Evolutionary conservation across 371 early-diverging fungal species (phyloP), one percentile per base, ranked within the genome.

Genomic region (Mortierella sp.): DNA sequence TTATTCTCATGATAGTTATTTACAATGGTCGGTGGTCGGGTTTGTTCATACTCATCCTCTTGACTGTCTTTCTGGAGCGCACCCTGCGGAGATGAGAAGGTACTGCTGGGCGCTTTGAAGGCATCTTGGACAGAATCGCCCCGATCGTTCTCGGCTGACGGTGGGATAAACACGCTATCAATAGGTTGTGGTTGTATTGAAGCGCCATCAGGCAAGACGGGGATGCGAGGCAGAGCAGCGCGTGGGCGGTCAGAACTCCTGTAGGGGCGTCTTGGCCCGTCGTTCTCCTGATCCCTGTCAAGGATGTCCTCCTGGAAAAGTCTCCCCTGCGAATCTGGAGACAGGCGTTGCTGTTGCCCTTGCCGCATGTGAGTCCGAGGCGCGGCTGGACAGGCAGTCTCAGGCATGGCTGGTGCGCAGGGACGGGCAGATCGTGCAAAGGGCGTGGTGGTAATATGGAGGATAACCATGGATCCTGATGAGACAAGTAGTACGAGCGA

Each of bases 401-500:
- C 37, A 37, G 37, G 5, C 37, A 37, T 37, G 37, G 37, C 37
- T 9, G 37, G 37, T 9, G 37, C 37, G 44, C 71, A 75, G 19
- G 63, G 57, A 9, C 66, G 66, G 3, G 19, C 57, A 0, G 73
- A 72, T 29, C 52, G 57, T n/a, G 62, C 11, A 29, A 73, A 79
- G 7, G 79, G 60, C 0, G 60, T 28, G 28, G 67, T 57, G 23
- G 71, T 51, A 60, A 73, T 73, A 57, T 72, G 79, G 19, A 72
- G 64, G 60, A 79, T 53, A 53, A 79, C 6, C 73, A 79, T 69
- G n/a, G 79, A 79, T 26, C 79, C 79, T n/a, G 79, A 79, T 11
- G 79, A 72, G 59, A 79, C 70, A 15, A 79, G 57, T 28, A 79
- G 46, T 51, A 73, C 47, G 23, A 79, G 45, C 18, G 73, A 62